Evolutionary conservation across 2,329 filamentous ascomycete genomes (phyloP), one percentile per base, ranked within the genome.

Genomic region (Penicillium sp.): DNA sequence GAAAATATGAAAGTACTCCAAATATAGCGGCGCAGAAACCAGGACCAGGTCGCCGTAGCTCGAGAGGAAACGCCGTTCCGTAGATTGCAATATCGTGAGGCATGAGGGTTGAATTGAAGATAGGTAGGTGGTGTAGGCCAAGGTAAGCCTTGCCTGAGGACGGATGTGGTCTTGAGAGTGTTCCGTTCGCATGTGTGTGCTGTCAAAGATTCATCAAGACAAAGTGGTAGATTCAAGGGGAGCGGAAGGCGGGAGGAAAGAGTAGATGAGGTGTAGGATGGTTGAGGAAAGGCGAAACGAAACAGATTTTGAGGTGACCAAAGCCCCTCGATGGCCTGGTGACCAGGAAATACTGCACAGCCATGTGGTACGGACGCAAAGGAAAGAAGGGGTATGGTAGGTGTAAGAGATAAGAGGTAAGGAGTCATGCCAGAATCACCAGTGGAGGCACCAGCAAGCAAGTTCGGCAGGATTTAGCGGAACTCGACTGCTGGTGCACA

Each of bases 401-500:
- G 34, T 14, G 12, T 6, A n/a, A 33, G 30, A 30, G 48, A 11
- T 9, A 40, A 51, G 30, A 30, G 48, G 11, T 9, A 40, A 51
- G 30, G 37, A 29, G 40, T 16, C 39, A 39, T 29, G 8, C 14
- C 34, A 3, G 10, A 9, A 41, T 38, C n/a, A 29, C 29, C 16
- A 7, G 25, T 31, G 27, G 39, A 42, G 42, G 53, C 49, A 49
- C 54, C 50, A 58, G 55, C 46, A 55, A 39, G 41, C 49, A 39
- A 54, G 37, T 25, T 53, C 25, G 37, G 33, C 37, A 19, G 43
- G 22, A 18, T 86, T 18, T 75, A 92, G 72, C 87, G 81, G 69
- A 97, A 96, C 73, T 99, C 93, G 72, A 95, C 82, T 54, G 89
- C 87, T 62, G 83, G 83, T 69, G 87, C 88, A 72, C 89, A 93